Base-by-base conservation (phyloP, 1,284 basidiomycete species). In the Naganishia sp. region DNA sequence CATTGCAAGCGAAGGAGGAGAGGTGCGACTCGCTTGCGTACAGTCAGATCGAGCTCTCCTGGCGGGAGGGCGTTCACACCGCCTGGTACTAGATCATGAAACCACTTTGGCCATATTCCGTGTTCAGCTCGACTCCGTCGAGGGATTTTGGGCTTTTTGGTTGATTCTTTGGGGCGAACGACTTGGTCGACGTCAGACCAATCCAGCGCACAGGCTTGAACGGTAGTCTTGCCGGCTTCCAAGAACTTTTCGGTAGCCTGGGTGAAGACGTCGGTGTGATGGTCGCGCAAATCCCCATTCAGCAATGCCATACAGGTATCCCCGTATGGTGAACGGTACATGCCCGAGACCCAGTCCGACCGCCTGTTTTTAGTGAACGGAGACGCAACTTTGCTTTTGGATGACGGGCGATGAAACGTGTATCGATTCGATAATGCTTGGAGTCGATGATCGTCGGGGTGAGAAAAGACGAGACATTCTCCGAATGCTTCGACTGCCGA, bases 1-100 rank as follows among this genome's bases (percentile, higher is more conserved):
- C 95, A 99, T 0, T 89, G 89, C 33, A 99, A 83, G 11, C 87
- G 87, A 6, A 99, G 84, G 1, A 99, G 85, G 3, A 97, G 82
- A 0, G 94, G 93, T 0, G 94, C 86, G 42, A 93, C 83, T 16
- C 89, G 86, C 70, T 87, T 92, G 53, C 93, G 88, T 52, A 90
- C 87, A 2, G 94, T 94, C 64, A 99, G 82, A 73, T 96, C 92
- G 36, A 97, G 83, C 2, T 87, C 74, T 25, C 82, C 81, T 0
- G 53, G 66, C 28, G 82, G 77, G 2, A 61, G 49, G 3, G 59
- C 49, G 28, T 52, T 50, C 18, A 18, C 45, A 15, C 59, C 59
- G 36, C 48, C 36, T 11, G 77, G 75, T 56, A 82, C 80, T 56
- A 94, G 85, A 46, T 98, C 93, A 92, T 90, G 95, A 77, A 93